Evolutionary conservation across 1,284 basidiomycete genomes (phyloP), one percentile per base, ranked within the genome.

Genomic region (Papiliotrema flavescens): DNA sequence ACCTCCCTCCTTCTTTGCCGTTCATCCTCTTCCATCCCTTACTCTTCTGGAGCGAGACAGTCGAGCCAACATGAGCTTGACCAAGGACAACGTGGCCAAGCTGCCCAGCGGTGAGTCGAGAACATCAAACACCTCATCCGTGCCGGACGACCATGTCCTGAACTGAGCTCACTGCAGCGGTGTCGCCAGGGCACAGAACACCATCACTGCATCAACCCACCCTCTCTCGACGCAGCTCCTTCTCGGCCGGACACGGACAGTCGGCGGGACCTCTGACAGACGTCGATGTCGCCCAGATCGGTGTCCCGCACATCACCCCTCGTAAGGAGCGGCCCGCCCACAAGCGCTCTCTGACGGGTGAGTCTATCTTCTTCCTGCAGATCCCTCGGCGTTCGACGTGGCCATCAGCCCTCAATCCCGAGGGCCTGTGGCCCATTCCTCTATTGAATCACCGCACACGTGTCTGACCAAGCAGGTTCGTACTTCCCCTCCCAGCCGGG

Each of bases 401-500:
- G 14, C 32, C 32, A 49, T 11, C 24, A 6, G 28, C 28, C 28
- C 40, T 17, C 24, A 15, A 8, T 26, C 28, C 13, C 14, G 34
- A 20, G 19, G 20, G 22, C 39, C 45, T 5, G 23, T 17, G 35
- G n/a, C n/a, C n/a, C n/a, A n/a, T n/a, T n/a, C n/a, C n/a, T n/a
- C n/a, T n/a, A n/a, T n/a, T n/a, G n/a, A n/a, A n/a, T n/a, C n/a
- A n/a, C n/a, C 11, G 28, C 28, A 32, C 5, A 11, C 28, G 28
- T 32, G 6, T 20, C 20, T 34, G 40, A 47, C 37, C 8, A 22
- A 39, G 17, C 54, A 70, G 73, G 73, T 17, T 75, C 73, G 5
- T 75, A 75, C 66, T 75, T 75, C 61, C 73, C 73, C 11, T 45
- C 69, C 37, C 65, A 67, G 66, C 82, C 82, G 40, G 88, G 89